Conservation (phyloP, 345 rosid genomes). For the Populus nigra region DNA sequence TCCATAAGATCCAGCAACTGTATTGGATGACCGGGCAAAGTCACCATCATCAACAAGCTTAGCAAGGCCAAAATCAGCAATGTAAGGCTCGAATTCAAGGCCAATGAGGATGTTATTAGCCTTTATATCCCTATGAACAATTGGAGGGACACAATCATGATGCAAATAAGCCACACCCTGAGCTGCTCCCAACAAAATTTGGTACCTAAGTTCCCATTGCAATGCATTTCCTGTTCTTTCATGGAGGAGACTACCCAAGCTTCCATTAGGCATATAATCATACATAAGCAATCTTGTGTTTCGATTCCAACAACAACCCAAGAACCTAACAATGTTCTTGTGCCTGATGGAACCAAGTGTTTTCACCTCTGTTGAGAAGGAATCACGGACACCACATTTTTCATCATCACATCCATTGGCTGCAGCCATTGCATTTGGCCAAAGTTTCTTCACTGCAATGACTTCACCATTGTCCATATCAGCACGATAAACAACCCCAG, state of each 20-base stretch:
- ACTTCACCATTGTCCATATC: slow-evolving; percentile 80
- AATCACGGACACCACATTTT: slow-evolving; percentile 64
- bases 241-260: slow-evolving; percentile 85
- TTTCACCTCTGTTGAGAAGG: slow-evolving; percentile 88
- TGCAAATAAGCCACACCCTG: slow-evolving; percentile 91
- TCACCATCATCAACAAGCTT: slow-evolving; percentile 92
- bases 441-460: slow-evolving; percentile 90
- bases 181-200: slow-evolving; percentile 80
- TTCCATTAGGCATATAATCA: slow-evolving; percentile 93
- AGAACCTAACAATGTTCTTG: slow-evolving; percentile 86
- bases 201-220: slow-evolving; percentile 91
- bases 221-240: slow-evolving; percentile 64
- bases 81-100: slow-evolving; percentile 84
- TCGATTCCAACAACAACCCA: slow-evolving; percentile 91
- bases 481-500: slow-evolving; percentile 87
- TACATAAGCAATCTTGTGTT: slow-evolving; percentile 83
- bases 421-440: slow-evolving; percentile 61
- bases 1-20: slow-evolving; percentile 93
- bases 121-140: slow-evolving; percentile 92
- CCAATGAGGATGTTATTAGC: slow-evolving; percentile 90
- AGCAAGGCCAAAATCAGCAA: slow-evolving; percentile 96
- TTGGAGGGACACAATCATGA: slow-evolving; percentile 91
- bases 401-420: slow-evolving; percentile 43
- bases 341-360: slow-evolving; percentile 89
- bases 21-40: slow-evolving; percentile 73